Percentiles rank a stretch among this genome's conserved stretches.
Evolutionary conservation across 805 yeast genomes (phyloP).

Genomic region (Lipomyces yamanashiensis): DNA sequence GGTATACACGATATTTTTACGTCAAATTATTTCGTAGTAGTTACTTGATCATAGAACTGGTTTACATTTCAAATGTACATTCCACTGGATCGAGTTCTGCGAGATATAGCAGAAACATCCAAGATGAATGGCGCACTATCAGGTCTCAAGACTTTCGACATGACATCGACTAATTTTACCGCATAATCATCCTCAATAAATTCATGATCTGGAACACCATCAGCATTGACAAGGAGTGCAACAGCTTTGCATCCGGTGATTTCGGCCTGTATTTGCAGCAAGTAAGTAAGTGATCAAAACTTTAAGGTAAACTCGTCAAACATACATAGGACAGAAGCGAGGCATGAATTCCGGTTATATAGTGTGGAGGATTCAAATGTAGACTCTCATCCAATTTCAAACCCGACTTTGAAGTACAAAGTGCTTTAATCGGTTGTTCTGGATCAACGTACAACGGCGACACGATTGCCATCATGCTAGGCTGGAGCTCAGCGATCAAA

Average conservation of each 20-base stretch:
- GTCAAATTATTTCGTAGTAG: background rate
- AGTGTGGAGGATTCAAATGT: constrained; percentile 61
- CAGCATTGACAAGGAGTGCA: constrained; percentile 29
- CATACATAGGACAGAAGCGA: constrained; percentile 46
- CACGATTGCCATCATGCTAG: constrained; percentile 15
- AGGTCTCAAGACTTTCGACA: constrained; percentile 12
- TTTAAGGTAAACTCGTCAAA: background rate
- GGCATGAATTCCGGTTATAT: constrained; percentile 63
- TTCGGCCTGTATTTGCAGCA: constrained; percentile 16
- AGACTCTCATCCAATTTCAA: constrained; percentile 1
- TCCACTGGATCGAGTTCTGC: constrained; percentile 25
- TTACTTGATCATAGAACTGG: background rate
- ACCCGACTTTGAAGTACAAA: constrained; percentile 11
- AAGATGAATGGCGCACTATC: constrained; percentile 5
- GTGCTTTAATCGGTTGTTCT: constrained; percentile 19
- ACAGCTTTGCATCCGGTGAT: constrained; percentile 9
- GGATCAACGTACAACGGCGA: constrained; percentile 24
- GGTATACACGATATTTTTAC: background rate
- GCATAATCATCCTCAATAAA: constrained; percentile 31
- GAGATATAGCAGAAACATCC: constrained; percentile 15
- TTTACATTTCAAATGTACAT: constrained; percentile 30
- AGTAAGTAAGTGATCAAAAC: too few species aligned
- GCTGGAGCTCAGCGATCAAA: constrained; percentile 24
- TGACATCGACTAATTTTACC: background rate
- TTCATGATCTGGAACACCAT: constrained; percentile 36